These are phyloP conservation scores for Tetrapisispora fleetii DNA, from an alignment of 805 yeast species.

Conservation along the genomic window DNA sequence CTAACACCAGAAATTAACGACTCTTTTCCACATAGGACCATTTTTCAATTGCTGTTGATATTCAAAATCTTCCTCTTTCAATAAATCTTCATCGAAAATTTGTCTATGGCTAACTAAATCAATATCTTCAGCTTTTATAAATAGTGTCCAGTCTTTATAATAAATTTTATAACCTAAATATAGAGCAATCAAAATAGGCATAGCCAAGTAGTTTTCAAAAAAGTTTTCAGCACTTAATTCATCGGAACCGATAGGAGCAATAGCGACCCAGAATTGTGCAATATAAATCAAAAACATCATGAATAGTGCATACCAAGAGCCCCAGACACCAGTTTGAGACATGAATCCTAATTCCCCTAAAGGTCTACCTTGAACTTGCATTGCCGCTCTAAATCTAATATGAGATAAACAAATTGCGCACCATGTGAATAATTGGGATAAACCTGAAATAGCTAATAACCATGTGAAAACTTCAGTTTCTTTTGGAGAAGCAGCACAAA, in stretches of 20 bases:
- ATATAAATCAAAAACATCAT: constrained; percentile 42
- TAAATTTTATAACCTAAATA: constrained; percentile 39
- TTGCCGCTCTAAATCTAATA: constrained; percentile 49
- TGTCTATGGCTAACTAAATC: constrained; percentile 26
- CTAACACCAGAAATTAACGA: constrained; percentile 28
- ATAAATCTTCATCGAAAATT: constrained; percentile 26
- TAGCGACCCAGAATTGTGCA: constrained; percentile 59
- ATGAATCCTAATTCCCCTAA: constrained; percentile 42
- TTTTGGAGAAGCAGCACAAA: constrained; percentile 54
- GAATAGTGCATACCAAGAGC: constrained; percentile 42
- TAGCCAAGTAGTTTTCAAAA: constrained; percentile 39
- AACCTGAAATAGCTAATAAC: constrained; percentile 53
- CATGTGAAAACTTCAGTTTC: constrained; percentile 52
- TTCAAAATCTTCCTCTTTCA: constrained; percentile 28
- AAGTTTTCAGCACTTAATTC: constrained; percentile 34
- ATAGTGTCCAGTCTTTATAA: constrained; percentile 35
- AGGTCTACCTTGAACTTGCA: constrained; percentile 44
- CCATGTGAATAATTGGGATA: constrained; percentile 58
- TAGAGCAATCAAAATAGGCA: constrained; percentile 35
- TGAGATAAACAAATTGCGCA: constrained; percentile 46
- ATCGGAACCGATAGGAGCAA: constrained; percentile 40
- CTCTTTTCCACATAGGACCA: constrained; percentile 22
- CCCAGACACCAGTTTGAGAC: constrained; percentile 43
- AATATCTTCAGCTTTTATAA: constrained; percentile 24
- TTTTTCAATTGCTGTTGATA: constrained; percentile 19